Evolutionary conservation across 2,329 filamentous ascomycete genomes (phyloP), one percentile per base, ranked within the genome.

Genomic region (Cladobotryum protrusum): DNA sequence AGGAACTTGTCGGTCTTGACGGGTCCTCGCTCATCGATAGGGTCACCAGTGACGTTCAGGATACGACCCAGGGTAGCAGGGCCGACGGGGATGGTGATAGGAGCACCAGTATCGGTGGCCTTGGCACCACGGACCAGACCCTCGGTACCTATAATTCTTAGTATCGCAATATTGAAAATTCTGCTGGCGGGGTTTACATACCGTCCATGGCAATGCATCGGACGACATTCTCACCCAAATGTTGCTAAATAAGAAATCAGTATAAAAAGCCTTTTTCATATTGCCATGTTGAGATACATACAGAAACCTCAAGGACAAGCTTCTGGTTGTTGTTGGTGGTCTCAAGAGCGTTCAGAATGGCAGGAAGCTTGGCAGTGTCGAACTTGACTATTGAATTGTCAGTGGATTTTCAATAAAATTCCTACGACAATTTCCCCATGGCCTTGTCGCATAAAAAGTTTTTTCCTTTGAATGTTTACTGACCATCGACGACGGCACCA

Each of bases 191-290:
- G 47, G 33, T 50, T 47, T 50, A 72, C 83, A 75, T 85, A 95
- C 92, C 93, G 78, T 99, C 93, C 93, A 99, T 99, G 77, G 93
- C 93, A 95, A 99, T 99, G 76, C 89, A 95, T 76, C 93, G 86
- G 74, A 99, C 93, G 71, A 96, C 89, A 81, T 89, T 96, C 82
- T 99, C 89, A 79, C 93, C 93, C 75, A 99, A 79, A 85, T 97
- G 93, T 96, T 99, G 93, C 90, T 96, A 65, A 61, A 54, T 46
- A 55, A 36, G 43, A 57, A 60, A 70, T 81, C 60, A 78, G 66
- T 55, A 53, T 48, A 51, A 32, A 37, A 37, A 24, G 18, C 18
- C 41, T 32, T 50, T 52, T 6, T n/a, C 47, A 47, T 48, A 36
- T 41, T 32, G 50, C 39, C 47, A 11, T 14, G 13, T 42, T 42